These are phyloP conservation scores for Allodekkera sacchari DNA, from an alignment of 805 yeast species.

Conservation along the genomic window DNA sequence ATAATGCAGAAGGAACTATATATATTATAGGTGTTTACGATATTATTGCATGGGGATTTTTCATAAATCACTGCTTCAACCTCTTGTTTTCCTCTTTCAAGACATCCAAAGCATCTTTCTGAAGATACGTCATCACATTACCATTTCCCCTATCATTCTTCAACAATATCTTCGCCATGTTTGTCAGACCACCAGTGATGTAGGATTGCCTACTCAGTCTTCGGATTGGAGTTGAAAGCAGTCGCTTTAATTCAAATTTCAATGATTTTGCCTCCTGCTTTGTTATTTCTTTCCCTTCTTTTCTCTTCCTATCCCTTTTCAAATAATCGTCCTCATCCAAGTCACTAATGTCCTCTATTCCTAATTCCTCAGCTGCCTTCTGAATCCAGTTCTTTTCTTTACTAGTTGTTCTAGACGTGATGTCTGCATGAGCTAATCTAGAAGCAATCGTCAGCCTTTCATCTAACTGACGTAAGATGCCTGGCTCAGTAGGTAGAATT, in stretches of 20 bases:
- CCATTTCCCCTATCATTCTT: slow-evolving; percentile 36
- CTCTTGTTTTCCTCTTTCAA: slow-evolving; percentile 28
- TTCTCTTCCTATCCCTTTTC: slow-evolving; percentile 52
- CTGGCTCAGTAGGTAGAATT: slow-evolving; percentile 68
- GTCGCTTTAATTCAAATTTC: slow-evolving; percentile 43
- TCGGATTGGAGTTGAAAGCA: slow-evolving; percentile 48
- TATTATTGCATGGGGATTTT: no score
- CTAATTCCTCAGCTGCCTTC: slow-evolving; percentile 90
- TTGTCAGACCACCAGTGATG: slow-evolving; percentile 69
- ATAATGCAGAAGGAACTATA: not conserved
- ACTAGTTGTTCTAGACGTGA: slow-evolving; percentile 41
- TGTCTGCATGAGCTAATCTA: slow-evolving; percentile 64
- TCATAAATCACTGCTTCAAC: slow-evolving; percentile 8
- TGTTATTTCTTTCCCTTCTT: slow-evolving; percentile 42
- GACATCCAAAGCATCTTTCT: slow-evolving; percentile 59
- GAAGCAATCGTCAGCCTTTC: slow-evolving; percentile 64
- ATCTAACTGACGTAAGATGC: slow-evolving; percentile 59
- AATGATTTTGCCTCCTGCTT: slow-evolving; percentile 39
- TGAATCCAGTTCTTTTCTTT: slow-evolving; percentile 77
- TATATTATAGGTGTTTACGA: not conserved
- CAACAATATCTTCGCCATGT: slow-evolving; percentile 69
- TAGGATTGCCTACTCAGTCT: slow-evolving; percentile 62
- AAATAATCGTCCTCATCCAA: slow-evolving; percentile 64
- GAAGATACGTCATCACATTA: slow-evolving; percentile 61
- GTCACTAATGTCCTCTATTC: slow-evolving; percentile 62